Conservation (phyloP, 2,329 filamentous ascomycete species). For the Pseudovirgaria hyperparasitica region DNA sequence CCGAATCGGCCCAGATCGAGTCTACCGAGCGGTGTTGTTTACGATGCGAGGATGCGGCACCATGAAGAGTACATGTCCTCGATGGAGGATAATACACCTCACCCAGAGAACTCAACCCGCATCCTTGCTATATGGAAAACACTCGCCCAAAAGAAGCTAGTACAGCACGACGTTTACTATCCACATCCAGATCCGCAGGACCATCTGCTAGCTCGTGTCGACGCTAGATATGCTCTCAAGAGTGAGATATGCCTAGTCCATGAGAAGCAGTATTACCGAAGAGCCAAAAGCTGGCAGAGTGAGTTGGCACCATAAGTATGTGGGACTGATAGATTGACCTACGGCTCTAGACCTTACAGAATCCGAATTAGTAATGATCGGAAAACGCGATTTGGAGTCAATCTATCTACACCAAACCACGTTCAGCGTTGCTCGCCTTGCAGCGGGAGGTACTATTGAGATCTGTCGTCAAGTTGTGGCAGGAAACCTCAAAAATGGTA, state of each 20-base stretch:
- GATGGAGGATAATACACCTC: conserved; percentile 51
- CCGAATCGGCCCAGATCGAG: too few species aligned
- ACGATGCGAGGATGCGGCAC: conserved; percentile 91
- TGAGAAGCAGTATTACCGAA: conserved; percentile 61
- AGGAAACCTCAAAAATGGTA: conserved; percentile 80
- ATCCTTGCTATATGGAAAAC: conserved; percentile 90
- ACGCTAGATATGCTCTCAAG: conserved; percentile 61
- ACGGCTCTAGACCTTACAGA: too few species aligned
- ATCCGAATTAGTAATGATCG: too few species aligned
- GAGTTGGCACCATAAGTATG: conserved; percentile 12
- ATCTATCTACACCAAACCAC: conserved; percentile 61
- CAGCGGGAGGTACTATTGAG: conserved; percentile 88
- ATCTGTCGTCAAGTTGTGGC: conserved; percentile 83
- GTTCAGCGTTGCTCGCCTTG: conserved; percentile 67
- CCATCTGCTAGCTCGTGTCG: conserved; percentile 54
- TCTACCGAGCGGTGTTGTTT: conserved; percentile 42
- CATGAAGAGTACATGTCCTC: conserved; percentile 58
- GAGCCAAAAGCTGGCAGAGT: conserved; percentile 51
- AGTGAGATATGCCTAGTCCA: conserved; percentile 76
- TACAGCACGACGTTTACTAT: conserved; percentile 48
- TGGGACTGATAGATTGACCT: too few species aligned
- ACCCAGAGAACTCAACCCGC: conserved; percentile 85
- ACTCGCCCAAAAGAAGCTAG: conserved; percentile 68
- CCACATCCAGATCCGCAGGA: conserved; percentile 32
- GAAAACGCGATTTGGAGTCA: conserved; percentile 27